Evolutionary conservation across 345 rosid species (phyloP).

Genomic region (Eucalyptus tenuipes): DNA sequence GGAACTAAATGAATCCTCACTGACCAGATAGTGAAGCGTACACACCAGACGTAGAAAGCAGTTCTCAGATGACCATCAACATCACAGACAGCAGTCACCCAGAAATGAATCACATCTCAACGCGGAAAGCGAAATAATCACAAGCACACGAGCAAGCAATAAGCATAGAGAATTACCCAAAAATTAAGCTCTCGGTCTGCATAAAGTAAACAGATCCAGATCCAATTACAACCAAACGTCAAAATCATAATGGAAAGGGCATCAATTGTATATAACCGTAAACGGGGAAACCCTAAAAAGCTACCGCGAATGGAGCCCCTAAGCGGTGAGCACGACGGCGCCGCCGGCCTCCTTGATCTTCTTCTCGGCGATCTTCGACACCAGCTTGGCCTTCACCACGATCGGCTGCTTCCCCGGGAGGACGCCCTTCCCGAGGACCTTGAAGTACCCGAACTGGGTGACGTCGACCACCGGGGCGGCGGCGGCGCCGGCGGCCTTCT

Average conservation of each 20-base stretch:
- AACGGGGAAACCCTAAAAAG: not conserved
- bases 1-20: slow-evolving; percentile 1
- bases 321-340: slow-evolving; percentile 31
- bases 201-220: not conserved
- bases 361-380: slow-evolving; percentile 31
- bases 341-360: slow-evolving; percentile 36
- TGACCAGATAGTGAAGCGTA: slow-evolving; percentile 13
- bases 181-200: not conserved
- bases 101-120: not conserved
- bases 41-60: not conserved
- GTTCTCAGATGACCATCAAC: not conserved
- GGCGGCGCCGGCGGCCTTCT: slow-evolving; percentile 20
- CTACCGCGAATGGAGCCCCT: not conserved
- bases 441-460: slow-evolving; percentile 24
- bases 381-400: slow-evolving; percentile 29
- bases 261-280: not conserved
- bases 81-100: not conserved
- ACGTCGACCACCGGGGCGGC: slow-evolving; percentile 22
- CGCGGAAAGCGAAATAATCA: not conserved
- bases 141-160: not conserved
- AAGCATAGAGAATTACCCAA: not conserved
- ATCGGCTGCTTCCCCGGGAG: slow-evolving; percentile 20
- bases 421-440: slow-evolving; percentile 29
- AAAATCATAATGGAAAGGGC: not conserved
- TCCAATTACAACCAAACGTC: not conserved